Evolutionary conservation across 805 yeast species (phyloP).

Genomic region (Schizosaccharomyces osmophilus): DNA sequence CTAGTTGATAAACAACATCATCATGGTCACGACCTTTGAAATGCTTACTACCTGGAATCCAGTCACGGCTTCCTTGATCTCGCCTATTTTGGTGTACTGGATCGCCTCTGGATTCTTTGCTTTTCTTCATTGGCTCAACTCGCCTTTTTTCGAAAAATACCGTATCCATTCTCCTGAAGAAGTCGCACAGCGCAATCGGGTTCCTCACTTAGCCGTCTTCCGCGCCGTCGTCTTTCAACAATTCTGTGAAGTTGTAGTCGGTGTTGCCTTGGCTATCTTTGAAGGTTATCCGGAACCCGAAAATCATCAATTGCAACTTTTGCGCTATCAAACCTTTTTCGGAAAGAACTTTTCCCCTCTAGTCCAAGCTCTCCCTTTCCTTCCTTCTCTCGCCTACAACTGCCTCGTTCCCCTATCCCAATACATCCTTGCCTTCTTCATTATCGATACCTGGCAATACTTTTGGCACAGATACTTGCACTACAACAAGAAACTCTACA

Average conservation of each 20-base stretch:
- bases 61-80: slow-evolving; percentile 16
- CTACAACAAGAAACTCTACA: slow-evolving; percentile 47
- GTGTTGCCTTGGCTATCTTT: slow-evolving; percentile 26
- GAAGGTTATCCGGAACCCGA: slow-evolving; percentile 19
- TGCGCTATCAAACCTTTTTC: slow-evolving; percentile 3
- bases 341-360: slow-evolving; percentile 4
- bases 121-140: slow-evolving; percentile 42
- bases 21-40: neutral
- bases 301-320: neutral
- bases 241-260: slow-evolving; percentile 52
- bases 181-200: slow-evolving; percentile 51
- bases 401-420: slow-evolving; percentile 39
- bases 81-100: slow-evolving; percentile 78
- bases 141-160: slow-evolving; percentile 43
- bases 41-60: neutral
- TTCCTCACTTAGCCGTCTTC: slow-evolving; percentile 40
- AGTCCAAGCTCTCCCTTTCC: slow-evolving; percentile 4
- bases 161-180: slow-evolving; percentile 87
- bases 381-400: slow-evolving; percentile 28
- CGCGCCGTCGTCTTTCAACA: slow-evolving; percentile 73
- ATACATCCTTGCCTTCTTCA: slow-evolving; percentile 34
- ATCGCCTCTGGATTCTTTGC: slow-evolving; percentile 46
- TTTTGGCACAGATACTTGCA: slow-evolving; percentile 80
- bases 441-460: slow-evolving; percentile 91
- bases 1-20: neutral